phyloP scores from a whole-genome alignment of 345 rosid genomes.

The Moricandia moricandioides region DNA sequence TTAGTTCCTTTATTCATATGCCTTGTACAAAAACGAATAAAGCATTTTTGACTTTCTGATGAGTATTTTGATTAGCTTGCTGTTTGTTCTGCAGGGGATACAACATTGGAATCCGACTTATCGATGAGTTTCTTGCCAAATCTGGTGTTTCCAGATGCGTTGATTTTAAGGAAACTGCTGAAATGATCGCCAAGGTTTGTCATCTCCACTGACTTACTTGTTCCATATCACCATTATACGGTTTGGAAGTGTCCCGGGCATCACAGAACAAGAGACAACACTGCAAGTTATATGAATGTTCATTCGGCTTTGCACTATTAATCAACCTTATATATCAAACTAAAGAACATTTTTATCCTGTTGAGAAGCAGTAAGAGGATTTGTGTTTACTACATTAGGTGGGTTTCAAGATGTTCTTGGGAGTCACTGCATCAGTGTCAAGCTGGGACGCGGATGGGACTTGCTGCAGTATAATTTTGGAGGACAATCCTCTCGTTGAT shows the following conservation, averaged over 20 bases:
- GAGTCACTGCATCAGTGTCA: conserved; percentile 75
- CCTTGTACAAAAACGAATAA: not conserved
- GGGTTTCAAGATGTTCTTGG: conserved; percentile 95
- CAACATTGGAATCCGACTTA: conserved; percentile 75
- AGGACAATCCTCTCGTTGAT: conserved; percentile 90
- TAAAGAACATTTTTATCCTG: not conserved
- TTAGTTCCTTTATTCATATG: not conserved
- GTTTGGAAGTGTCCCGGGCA: too few relatives aligned
- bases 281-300: too few relatives aligned
- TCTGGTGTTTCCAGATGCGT: conserved; percentile 84
- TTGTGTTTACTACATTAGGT: conserved; percentile 42
- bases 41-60: not conserved
- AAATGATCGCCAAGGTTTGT: conserved; percentile 78
- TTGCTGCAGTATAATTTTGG: conserved; percentile 74
- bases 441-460: conserved; percentile 91
- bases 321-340: too few relatives aligned
- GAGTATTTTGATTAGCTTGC: not conserved
- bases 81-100: conserved; percentile 65
- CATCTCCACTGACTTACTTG: not conserved
- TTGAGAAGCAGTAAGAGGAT: conserved; percentile 2
- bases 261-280: not conserved
- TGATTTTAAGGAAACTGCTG: conserved; percentile 91
- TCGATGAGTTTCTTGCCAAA: conserved; percentile 91
- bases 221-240: not conserved
- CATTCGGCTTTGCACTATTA: too few relatives aligned